phyloP scores from a whole-genome alignment of 129 eudicot species.

The carrot (Daucus carota) region DH1_v3.0 NC_030383.2:10402001-10402500 shows the following conservation, averaged over 20 bases:
- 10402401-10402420: not conserved
- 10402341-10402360: constrained; percentile 7
- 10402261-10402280: not conserved
- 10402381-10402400: constrained; percentile 14
- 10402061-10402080: too few species aligned
- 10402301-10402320: not conserved
- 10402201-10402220: too few species aligned
- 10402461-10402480: constrained; percentile 38
- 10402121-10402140: too few species aligned
- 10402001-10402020: too few species aligned
- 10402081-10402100: too few species aligned
- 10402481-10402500: constrained; percentile 35
- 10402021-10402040: too few species aligned
- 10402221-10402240: too few species aligned
- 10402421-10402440: not conserved
- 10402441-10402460: constrained; percentile 25
- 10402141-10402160: too few species aligned
- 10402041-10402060: too few species aligned
- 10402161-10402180: too few species aligned
- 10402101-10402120: too few species aligned
- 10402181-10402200: too few species aligned
- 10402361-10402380: constrained; percentile 15
- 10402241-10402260: not conserved
- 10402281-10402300: not conserved
- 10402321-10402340: constrained; percentile 1